These are phyloP conservation scores for Ophiostoma quercus DNA, from an alignment of 2,329 filamentous ascomycete species.

Conservation along the genomic window DNA sequence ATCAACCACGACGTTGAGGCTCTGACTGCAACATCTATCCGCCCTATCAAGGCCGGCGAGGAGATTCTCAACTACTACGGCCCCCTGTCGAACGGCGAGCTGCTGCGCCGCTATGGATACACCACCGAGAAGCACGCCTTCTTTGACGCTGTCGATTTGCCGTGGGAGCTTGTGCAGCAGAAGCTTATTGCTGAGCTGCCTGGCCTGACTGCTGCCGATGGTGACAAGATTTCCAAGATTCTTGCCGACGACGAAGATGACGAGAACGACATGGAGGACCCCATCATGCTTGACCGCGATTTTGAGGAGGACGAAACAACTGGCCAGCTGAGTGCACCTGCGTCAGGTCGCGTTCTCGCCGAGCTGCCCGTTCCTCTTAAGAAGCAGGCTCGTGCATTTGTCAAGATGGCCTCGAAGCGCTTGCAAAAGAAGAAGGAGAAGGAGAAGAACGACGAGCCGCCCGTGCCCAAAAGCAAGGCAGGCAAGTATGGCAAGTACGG, in stretches of 20 bases:
- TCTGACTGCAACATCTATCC: slow-evolving; percentile 67
- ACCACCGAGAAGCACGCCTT: slow-evolving; percentile 70
- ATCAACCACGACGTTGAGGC: slow-evolving; percentile 50
- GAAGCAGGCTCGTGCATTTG: slow-evolving; percentile 46
- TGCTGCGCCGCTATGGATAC: slow-evolving; percentile 81
- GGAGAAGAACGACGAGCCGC: slow-evolving; percentile 31
- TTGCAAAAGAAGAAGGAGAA: slow-evolving; percentile 18
- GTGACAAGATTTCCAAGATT: slow-evolving; percentile 42
- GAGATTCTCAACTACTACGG: slow-evolving; percentile 90
- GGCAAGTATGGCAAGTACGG: slow-evolving; percentile 21
- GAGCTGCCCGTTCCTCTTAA: slow-evolving; percentile 48
- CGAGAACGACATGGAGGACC: slow-evolving; percentile 66
- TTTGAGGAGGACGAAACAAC: slow-evolving; percentile 47
- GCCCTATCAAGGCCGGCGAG: slow-evolving; percentile 62
- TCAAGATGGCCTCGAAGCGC: slow-evolving; percentile 44
- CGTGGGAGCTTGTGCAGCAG: slow-evolving; percentile 45
- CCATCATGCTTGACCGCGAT: slow-evolving; percentile 62
- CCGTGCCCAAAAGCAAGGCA: slow-evolving; percentile 28
- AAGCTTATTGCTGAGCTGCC: slow-evolving; percentile 26
- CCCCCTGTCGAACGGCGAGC: slow-evolving; percentile 72
- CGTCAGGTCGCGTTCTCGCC: slow-evolving; percentile 33
- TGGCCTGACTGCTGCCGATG: slow-evolving; percentile 31
- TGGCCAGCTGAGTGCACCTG: slow-evolving; percentile 38
- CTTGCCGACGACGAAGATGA: slow-evolving; percentile 43
- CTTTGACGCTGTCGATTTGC: slow-evolving; percentile 78